Evolutionary conservation across 306 rosid species (phyloP).

Genomic region (Acacia crassicarpa): DNA sequence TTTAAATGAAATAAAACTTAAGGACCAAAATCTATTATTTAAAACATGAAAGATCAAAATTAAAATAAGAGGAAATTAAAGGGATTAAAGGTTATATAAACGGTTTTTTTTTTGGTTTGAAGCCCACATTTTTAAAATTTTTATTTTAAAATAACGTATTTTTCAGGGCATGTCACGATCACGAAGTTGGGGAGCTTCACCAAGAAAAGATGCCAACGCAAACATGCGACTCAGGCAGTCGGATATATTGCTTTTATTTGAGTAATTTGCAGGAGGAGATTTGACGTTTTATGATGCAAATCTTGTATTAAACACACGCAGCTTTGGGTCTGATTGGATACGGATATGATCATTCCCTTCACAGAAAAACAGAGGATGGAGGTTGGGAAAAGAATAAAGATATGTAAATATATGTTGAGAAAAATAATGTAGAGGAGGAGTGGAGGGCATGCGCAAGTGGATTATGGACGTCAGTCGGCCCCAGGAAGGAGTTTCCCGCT

Average conservation of each 20-base stretch:
- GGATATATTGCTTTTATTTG: not conserved
- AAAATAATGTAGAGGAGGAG: constrained; percentile 4
- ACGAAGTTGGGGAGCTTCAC: not conserved
- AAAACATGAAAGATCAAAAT: too few relatives aligned
- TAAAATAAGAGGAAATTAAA: too few relatives aligned
- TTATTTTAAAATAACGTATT: too few relatives aligned
- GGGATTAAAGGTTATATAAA: too few relatives aligned
- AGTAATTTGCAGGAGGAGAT: not conserved
- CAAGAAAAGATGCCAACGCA: not conserved
- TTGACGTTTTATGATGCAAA: not conserved
- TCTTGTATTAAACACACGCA: not conserved
- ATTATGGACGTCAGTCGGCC: constrained; percentile 44
- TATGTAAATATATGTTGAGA: not conserved
- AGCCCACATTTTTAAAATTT: not conserved
- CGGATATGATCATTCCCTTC: not conserved
- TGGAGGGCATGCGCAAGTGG: constrained; percentile 31
- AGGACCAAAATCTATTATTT: too few relatives aligned
- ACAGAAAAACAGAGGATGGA: not conserved
- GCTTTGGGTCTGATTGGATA: not conserved
- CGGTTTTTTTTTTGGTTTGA: not conserved
- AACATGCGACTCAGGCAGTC: not conserved
- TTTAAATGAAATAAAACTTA: too few relatives aligned
- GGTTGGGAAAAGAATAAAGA: constrained; percentile 23
- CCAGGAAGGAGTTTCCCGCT: constrained; percentile 75
- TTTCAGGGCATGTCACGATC: not conserved